phyloP scores from a whole-genome alignment of 169 alveolate species.

The Plasmodium berghei region DNA sequence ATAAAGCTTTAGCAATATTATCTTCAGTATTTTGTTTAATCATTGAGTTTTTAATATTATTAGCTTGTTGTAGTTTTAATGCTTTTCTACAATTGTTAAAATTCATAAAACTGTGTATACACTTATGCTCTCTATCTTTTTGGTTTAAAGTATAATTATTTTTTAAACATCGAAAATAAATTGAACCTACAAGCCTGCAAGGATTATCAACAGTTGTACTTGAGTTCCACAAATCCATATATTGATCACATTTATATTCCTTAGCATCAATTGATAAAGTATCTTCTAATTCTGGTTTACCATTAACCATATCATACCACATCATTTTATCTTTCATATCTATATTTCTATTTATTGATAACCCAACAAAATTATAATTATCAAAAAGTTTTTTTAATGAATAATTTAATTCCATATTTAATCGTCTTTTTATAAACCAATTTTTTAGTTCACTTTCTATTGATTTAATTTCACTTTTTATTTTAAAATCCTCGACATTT shows the following conservation, averaged over 20 bases:
- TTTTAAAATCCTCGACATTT: constrained; percentile 9
- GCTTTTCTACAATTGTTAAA: constrained; percentile 83
- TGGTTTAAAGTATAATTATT: constrained; percentile 76
- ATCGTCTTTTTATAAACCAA: constrained; percentile 86
- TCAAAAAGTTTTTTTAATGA: constrained; percentile 79
- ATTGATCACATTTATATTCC: constrained; percentile 90
- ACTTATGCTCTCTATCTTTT: constrained; percentile 69
- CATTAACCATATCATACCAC: constrained; percentile 86
- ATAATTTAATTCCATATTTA: constrained; percentile 83
- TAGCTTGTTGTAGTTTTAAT: constrained; percentile 79
- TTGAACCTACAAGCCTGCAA: constrained; percentile 86
- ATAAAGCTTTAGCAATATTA: constrained; percentile 76
- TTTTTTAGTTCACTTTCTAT: constrained; percentile 83
- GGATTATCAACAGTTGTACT: constrained; percentile 88
- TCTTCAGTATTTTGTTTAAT: constrained; percentile 82
- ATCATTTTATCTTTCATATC: constrained; percentile 80
- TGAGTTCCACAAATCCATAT: constrained; percentile 82
- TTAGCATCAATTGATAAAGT: constrained; percentile 86
- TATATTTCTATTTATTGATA: constrained; percentile 80
- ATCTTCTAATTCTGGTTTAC: constrained; percentile 89
- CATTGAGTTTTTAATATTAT: constrained; percentile 77
- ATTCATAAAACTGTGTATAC: constrained; percentile 74
- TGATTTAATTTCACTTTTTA: constrained; percentile 79
- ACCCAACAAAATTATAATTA: constrained; percentile 83
- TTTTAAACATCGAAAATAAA: constrained; percentile 84